Evolutionary conservation across 2,329 filamentous ascomycete species (phyloP), one percentile per base, ranked within the genome.

Genomic region (Ascosphaera pollenicola): DNA sequence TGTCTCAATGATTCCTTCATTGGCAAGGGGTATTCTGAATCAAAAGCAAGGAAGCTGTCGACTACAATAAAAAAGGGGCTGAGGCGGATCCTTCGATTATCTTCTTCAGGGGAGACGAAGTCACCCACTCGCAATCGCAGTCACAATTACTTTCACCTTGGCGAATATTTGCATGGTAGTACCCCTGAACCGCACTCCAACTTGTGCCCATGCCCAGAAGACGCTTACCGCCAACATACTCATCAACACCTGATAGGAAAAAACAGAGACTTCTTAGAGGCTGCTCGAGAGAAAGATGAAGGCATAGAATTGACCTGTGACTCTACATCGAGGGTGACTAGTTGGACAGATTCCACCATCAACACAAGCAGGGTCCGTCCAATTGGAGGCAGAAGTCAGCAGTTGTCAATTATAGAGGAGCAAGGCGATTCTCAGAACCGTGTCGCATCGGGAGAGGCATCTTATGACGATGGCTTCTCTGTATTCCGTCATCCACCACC

Each of bases 321-420:
- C 3, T 54, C 51, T 8, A 49, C 48, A 24, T 64, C 62, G 24
- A 58, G 62, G 19, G 59, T 62, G n/a, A 63, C 60, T 11, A 65
- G 62, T 45, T 64, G 62, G 62, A 57, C 62, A 28, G 54, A 64
- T 43, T 64, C 62, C 3, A 63, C 57, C 2, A 52, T 51, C n/a
- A 51, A 53, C 35, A 58, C 58, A 41, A 63, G 60, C 3, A 46
- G 60, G 19, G 45, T 47, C n/a, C 54, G 49, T 16, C 42, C 44
- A 28, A 43, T 39, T 17, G 42, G 48, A 21, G 49, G 51, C 4
- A 52, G 56, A 34, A 49, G 50, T 10, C 56, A 58, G 40, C 51
- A 54, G 8, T 46, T 64, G 17, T 61, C 59, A 10, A 54, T 63
- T 28, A 62, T 65, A 21, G 50, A 61, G 38, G 62, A 65, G 41